These are phyloP conservation scores for Leersia perrieri DNA, from an alignment of 176 grass and related monocot species.

Conservation along the genomic window DNA sequence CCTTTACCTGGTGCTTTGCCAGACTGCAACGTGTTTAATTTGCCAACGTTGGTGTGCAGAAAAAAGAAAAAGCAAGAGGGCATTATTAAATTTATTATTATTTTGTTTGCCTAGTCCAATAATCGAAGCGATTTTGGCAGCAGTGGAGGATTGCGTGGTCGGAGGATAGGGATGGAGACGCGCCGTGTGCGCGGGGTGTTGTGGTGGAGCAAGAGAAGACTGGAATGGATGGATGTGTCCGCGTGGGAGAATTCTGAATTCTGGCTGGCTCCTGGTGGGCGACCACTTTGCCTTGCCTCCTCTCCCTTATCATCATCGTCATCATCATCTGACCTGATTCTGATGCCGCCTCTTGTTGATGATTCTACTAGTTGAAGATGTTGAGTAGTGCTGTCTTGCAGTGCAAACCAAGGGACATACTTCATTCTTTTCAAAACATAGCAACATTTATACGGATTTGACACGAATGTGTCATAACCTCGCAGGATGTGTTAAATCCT, in stretches of 20 bases:
- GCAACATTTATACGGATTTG: no score
- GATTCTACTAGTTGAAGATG: neutral
- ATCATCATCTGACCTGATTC: no score
- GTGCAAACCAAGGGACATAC: neutral
- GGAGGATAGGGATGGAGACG: neutral
- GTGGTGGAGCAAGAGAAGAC: no score
- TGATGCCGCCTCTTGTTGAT: neutral
- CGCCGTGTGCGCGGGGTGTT: neutral
- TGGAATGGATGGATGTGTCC: no score
- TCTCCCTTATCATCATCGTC: neutral
- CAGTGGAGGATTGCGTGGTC: neutral
- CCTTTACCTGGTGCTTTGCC: neutral
- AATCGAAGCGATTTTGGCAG: neutral
- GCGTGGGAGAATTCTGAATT: no score
- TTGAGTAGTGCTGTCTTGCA: neutral
- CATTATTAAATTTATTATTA: no score
- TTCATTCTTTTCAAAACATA: no score
- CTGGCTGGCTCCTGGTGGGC: no score
- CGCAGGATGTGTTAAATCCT: no score
- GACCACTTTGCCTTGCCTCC: neutral
- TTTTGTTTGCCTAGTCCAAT: no score
- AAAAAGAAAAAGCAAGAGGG: neutral
- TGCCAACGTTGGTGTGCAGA: neutral
- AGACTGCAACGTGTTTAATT: neutral
- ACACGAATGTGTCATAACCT: no score